Percentiles rank a stretch among this genome's conserved stretches.
Evolutionary conservation across 345 rosid genomes (phyloP).

Genomic region (Atalantia buxifolia): DNA sequence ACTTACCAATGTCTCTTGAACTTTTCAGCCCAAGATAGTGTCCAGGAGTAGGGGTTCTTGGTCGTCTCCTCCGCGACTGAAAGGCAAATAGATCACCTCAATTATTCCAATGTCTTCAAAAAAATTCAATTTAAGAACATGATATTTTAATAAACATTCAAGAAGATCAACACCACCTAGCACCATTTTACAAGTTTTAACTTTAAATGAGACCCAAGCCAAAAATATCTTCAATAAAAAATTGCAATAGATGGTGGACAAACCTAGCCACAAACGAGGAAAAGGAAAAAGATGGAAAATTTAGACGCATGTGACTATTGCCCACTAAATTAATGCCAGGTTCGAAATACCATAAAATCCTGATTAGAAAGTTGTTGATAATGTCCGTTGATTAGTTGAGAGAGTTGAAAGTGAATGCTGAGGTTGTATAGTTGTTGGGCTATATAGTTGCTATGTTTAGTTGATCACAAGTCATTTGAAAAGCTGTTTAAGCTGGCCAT

Average conservation of each 20-base stretch:
- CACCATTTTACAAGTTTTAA: constrained; percentile 9
- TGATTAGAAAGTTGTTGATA: constrained; percentile 84
- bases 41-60: constrained; percentile 98
- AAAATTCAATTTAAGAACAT: neutral
- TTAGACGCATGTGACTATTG: constrained; percentile 20
- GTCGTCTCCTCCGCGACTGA: constrained; percentile 97
- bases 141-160: neutral
- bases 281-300: constrained; percentile 16
- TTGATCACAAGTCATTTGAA: constrained; percentile 88
- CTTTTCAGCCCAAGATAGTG: constrained; percentile 97
- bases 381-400: constrained; percentile 99
- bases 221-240: neutral
- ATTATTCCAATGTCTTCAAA: neutral
- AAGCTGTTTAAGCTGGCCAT: constrained; percentile 93
- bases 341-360: constrained; percentile 66
- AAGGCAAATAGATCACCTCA: constrained; percentile 25
- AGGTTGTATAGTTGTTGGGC: constrained; percentile 76
- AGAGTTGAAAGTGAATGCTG: constrained; percentile 82
- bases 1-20: constrained; percentile 68
- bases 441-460: constrained; percentile 86
- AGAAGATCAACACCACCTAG: constrained; percentile 15
- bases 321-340: constrained; percentile 41
- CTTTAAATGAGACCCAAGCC: neutral
- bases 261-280: constrained; percentile 7
- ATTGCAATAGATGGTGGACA: constrained; percentile 10